Evolutionary conservation across 164 flowering plant species (phyloP).

Genomic region (Berberis thunbergii): DNA sequence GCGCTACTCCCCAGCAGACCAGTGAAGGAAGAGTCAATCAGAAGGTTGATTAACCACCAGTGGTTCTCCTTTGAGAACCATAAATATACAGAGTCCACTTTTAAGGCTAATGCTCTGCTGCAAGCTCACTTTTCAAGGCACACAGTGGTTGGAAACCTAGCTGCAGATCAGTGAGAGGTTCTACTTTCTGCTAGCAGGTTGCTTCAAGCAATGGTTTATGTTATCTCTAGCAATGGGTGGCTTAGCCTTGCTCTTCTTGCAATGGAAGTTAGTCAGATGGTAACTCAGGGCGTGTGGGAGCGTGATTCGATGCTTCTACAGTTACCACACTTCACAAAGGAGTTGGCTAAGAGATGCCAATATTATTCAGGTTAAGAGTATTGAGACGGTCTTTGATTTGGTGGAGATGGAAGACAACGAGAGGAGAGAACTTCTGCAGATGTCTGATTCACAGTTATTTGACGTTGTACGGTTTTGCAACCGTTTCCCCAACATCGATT

Average conservation of each 20-base stretch:
- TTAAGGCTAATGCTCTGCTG: slow-evolving; percentile 83
- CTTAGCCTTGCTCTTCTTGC: slow-evolving; percentile 78
- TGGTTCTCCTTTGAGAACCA: slow-evolving; percentile 84
- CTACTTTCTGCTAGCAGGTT: slow-evolving; percentile 63
- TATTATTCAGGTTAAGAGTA: slow-evolving; percentile 66
- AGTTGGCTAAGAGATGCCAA: slow-evolving; percentile 73
- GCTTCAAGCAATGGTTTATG: slow-evolving; percentile 96
- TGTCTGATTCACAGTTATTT: slow-evolving; percentile 69
- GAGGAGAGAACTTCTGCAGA: slow-evolving; percentile 68
- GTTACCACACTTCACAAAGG: slow-evolving; percentile 93
- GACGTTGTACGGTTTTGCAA: slow-evolving; percentile 83
- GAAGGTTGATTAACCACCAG: slow-evolving; percentile 76
- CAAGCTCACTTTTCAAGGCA: slow-evolving; percentile 96
- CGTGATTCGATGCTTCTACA: slow-evolving; percentile 93
- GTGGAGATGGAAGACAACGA: slow-evolving; percentile 94
- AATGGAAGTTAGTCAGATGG: slow-evolving; percentile 98
- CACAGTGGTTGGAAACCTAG: slow-evolving; percentile 55
- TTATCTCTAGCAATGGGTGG: slow-evolving; percentile 95
- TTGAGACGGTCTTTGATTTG: slow-evolving; percentile 86
- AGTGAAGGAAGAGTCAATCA: slow-evolving; percentile 77
- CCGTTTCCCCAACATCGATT: slow-evolving; percentile 86
- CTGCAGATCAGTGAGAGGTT: slow-evolving; percentile 77
- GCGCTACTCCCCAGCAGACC: slow-evolving; percentile 73
- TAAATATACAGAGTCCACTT: slow-evolving; percentile 68
- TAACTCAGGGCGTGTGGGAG: slow-evolving; percentile 97